Evolutionary conservation across 2,329 filamentous ascomycete species (phyloP).

Genomic region (Podosphaera xanthii): DNA sequence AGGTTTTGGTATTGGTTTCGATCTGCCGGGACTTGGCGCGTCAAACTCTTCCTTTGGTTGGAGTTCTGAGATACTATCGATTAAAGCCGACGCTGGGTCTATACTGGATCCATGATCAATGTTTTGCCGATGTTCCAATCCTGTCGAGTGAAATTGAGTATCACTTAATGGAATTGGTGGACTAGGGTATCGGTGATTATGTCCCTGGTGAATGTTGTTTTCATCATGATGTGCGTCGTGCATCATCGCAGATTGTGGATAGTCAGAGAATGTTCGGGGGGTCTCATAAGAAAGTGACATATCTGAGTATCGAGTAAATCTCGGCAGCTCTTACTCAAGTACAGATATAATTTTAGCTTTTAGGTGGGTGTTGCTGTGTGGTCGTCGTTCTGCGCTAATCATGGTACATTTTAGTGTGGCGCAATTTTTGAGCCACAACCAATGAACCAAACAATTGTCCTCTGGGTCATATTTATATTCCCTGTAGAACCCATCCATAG

Average conservation of each 20-base stretch:
- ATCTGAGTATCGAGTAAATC: background rate
- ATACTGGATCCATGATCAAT: background rate
- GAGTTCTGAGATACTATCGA: constrained; percentile 12
- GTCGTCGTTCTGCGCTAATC: background rate
- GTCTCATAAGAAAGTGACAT: constrained; percentile 14
- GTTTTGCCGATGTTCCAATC: background rate
- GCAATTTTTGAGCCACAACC: constrained; percentile 1
- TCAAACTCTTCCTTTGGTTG: constrained; percentile 13
- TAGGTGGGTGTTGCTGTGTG: background rate
- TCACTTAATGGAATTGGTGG: constrained; percentile 12
- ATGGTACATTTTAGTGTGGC: background rate
- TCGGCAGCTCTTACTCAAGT: background rate
- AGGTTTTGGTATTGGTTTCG: constrained; percentile 34
- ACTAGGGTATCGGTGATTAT: constrained; percentile 14
- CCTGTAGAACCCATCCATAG: too few relatives aligned
- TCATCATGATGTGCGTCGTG: constrained; percentile 12
- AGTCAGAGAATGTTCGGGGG: constrained; percentile 10
- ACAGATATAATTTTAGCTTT: background rate
- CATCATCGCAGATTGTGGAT: constrained; percentile 12
- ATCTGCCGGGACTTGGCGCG: constrained; percentile 13
- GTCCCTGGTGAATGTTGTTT: constrained; percentile 9
- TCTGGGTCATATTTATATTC: too few relatives aligned
- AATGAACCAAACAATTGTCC: background rate
- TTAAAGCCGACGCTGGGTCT: constrained; percentile 7
- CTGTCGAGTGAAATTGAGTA: constrained; percentile 10